Percentiles rank a stretch among this genome's conserved stretches.
These are phyloP conservation scores for Entomortierella beljakovae DNA, from an alignment of 192 early-diverging fungal genomes.

Conservation along the genomic window DNA sequence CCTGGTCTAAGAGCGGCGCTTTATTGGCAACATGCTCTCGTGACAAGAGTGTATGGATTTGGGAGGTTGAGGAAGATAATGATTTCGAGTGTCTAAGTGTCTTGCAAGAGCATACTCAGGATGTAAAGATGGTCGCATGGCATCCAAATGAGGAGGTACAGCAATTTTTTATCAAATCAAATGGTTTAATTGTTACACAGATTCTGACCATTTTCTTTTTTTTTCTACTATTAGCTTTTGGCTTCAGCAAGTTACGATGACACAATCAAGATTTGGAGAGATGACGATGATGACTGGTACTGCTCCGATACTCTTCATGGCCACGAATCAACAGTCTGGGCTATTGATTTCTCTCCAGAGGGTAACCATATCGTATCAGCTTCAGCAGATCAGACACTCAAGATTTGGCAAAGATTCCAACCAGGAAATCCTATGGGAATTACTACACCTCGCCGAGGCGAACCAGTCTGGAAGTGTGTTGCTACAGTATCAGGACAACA, in stretches of 20 bases:
- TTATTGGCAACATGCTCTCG: constrained; percentile 94
- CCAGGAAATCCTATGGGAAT: constrained; percentile 63
- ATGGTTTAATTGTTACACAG: no score
- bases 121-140: constrained; percentile 96
- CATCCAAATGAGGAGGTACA: constrained; percentile 84
- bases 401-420: constrained; percentile 77
- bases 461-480: constrained; percentile 78
- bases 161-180: no score
- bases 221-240: constrained; percentile 60
- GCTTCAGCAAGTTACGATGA: constrained; percentile 95
- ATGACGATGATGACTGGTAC: constrained; percentile 98
- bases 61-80: constrained; percentile 89
- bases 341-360: constrained; percentile 83
- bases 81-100: constrained; percentile 98
- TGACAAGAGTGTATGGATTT: constrained; percentile 99
- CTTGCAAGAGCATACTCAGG: constrained; percentile 95
- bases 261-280: constrained; percentile 92
- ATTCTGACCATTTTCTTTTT: constrained; percentile 10
- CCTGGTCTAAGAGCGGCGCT: constrained; percentile 85
- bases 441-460: constrained; percentile 58
- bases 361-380: constrained; percentile 79
- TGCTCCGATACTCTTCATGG: constrained; percentile 87
- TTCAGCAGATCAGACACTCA: constrained; percentile 88
- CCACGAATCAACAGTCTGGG: constrained; percentile 94
- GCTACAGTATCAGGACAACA: constrained; percentile 77